phyloP scores from a whole-genome alignment of 2,329 filamentous ascomycete species.

The Colletotrichum higginsianum region DNA sequence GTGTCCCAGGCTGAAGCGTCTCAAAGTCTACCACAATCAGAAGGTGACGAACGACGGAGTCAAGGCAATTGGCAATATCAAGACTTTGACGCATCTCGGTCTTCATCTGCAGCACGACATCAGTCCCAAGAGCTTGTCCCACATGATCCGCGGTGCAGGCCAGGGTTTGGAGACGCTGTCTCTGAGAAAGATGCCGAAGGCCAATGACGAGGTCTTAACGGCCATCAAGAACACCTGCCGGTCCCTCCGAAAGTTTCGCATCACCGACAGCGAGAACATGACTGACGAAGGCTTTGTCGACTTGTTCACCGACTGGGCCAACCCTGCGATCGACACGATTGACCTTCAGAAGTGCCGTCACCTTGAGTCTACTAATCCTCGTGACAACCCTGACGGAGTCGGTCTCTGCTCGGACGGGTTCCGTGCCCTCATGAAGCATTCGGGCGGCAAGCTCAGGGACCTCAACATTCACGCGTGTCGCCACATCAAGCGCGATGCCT shows the following conservation, averaged over 20 bases:
- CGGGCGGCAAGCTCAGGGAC: conserved; percentile 73
- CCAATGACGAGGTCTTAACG: conserved; percentile 79
- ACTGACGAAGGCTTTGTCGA: conserved; percentile 81
- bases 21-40: conserved; percentile 89
- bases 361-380: conserved; percentile 78
- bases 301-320: conserved; percentile 84
- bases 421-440: conserved; percentile 86
- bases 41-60: conserved; percentile 78
- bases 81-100: conserved; percentile 80
- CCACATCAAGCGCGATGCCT: conserved; percentile 80
- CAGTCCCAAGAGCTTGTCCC: conserved; percentile 69
- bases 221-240: conserved; percentile 80
- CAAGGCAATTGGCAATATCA: conserved; percentile 72
- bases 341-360: conserved; percentile 86
- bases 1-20: conserved; percentile 78
- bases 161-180: conserved; percentile 82
- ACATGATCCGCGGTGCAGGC: conserved; percentile 75
- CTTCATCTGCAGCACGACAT: conserved; percentile 75
- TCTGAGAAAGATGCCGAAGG: conserved; percentile 76
- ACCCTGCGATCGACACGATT: conserved; percentile 77
- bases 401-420: conserved; percentile 86
- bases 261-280: conserved; percentile 82
- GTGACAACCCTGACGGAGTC: conserved; percentile 74
- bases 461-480: conserved; percentile 89
- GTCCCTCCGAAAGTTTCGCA: conserved; percentile 81